phyloP scores from a whole-genome alignment of 2,329 filamentous ascomycete species.

The Curvularia hawaiiensis region DNA sequence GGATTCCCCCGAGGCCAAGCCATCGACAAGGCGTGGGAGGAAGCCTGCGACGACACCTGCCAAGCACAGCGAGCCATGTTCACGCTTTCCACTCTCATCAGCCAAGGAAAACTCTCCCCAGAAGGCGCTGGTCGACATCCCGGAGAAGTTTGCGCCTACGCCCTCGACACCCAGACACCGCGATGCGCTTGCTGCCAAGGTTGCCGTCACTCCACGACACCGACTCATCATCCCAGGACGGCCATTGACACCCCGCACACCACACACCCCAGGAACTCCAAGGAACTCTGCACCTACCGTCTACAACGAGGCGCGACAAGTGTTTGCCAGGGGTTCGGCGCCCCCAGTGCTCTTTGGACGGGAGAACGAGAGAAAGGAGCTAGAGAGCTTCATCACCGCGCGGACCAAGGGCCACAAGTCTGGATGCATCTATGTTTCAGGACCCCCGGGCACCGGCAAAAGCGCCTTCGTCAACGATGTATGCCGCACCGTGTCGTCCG shows the following conservation, averaged over 20 bases:
- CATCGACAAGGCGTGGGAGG: conserved; percentile 44
- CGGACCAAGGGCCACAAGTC: conserved; percentile 65
- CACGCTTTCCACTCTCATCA: conserved; percentile 51
- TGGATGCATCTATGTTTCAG: conserved; percentile 93
- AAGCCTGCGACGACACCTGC: conserved; percentile 48
- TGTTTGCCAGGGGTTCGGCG: conserved; percentile 81
- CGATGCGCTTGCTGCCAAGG: conserved; percentile 73
- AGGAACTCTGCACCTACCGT: conserved; percentile 70
- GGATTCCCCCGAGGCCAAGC: conserved; percentile 47
- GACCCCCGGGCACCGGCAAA: conserved; percentile 94
- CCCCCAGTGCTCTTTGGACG: conserved; percentile 79
- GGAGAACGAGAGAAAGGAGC: conserved; percentile 68
- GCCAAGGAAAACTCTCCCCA: conserved; percentile 55
- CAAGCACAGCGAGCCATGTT: conserved; percentile 54
- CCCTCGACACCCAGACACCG: conserved; percentile 78
- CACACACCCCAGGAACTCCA: conserved; percentile 74
- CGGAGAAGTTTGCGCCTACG: conserved; percentile 53
- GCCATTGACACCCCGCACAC: conserved; percentile 77
- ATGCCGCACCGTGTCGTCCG: conserved; percentile 63
- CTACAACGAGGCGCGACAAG: conserved; percentile 84
- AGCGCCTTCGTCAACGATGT: conserved; percentile 90
- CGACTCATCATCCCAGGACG: conserved; percentile 78
- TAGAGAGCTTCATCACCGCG: conserved; percentile 71
- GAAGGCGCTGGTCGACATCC: conserved; percentile 56
- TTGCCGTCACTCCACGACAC: conserved; percentile 81